These are phyloP conservation scores for sorghum (Sorghum bicolor) DNA, from an alignment of 176 grass and related monocot genomes.

Conservation along the genomic window Sorghum_bicolor_NCBIv3 NC_012874.2:59156501-59157000, in stretches of 20 bases:
- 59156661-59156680: slow-evolving; percentile 8
- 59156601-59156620: not conserved
- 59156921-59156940: not conserved
- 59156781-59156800: not conserved
- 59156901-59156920: not conserved
- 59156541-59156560: not conserved
- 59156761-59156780: slow-evolving; percentile 18
- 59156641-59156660: not conserved
- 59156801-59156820: not conserved
- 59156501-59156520: not conserved
- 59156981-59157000: slow-evolving; percentile 27
- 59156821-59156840: not conserved
- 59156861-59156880: not conserved
- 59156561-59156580: not conserved
- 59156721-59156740: not conserved
- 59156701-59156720: not conserved
- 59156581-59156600: not conserved
- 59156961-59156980: slow-evolving; percentile 44
- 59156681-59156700: not conserved
- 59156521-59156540: not conserved
- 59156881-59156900: not conserved
- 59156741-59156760: not conserved
- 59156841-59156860: not conserved
- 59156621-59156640: not conserved
- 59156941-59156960: not conserved